Evolutionary conservation across 2,329 filamentous ascomycete genomes (phyloP), one percentile per base, ranked within the genome.

Genomic region (Orbilia blumenaviensis): DNA sequence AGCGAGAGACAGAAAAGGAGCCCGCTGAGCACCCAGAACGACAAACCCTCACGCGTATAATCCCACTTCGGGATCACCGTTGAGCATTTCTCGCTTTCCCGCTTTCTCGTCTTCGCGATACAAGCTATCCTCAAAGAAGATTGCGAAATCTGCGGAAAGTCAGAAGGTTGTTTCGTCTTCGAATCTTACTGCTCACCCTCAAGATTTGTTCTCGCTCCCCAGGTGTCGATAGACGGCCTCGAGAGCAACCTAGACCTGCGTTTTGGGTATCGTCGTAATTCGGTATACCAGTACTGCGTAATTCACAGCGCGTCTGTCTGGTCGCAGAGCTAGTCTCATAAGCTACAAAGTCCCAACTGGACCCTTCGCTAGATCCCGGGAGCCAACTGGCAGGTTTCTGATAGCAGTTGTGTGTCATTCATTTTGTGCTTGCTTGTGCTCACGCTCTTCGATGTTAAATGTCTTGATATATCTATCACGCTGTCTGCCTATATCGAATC

Each of bases 261-360:
- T 67, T 75, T 75, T 75, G 71, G 71, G 56, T 48, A 75, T 75
- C 71, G 71, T 75, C 71, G 71, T 75, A 75, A 75, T 75, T 75
- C 69, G 56, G 63, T 46, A 56, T 32, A 61, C 41, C 46, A 48
- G 34, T 56, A 52, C 63, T 68, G 71, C 71, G 71, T 75, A 75
- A 75, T 67, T 66, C 61, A 73, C 29, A 67, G 54, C 71, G 63
- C 71, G 62, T 67, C 71, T 58, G 36, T 42, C 66, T 56, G 25
- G 63, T 58, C 71, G 10, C 52, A 36, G 32, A 54, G 48, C 71
- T 34, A 67, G 56, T 46, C 58, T 75, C 61, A 68, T 58, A 60
- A 61, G 36, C 23, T 34, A 10, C 48, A 32, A 32, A 52, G 48
- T 54, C 34, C 44, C 41, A 8, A 46, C 34, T 50, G 50, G 50